phyloP scores from a whole-genome alignment of 106 monocot genomes.

The Apostasia shenzhenica region DNA sequence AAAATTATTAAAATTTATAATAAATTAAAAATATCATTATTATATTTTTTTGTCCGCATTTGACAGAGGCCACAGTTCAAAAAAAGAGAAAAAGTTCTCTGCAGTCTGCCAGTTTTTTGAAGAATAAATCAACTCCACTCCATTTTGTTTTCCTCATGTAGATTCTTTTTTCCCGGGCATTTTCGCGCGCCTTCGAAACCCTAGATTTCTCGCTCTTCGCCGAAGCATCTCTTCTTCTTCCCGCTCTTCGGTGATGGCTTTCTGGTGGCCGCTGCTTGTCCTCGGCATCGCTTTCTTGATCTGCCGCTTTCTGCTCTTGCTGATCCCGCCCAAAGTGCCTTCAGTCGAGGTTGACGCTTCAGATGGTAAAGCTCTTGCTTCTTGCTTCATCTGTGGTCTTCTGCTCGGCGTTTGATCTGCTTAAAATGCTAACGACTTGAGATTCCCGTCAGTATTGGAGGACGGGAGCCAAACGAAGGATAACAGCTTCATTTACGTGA shows the following conservation, averaged over 20 bases:
- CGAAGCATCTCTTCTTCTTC: background rate
- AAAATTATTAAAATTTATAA: too few relatives aligned
- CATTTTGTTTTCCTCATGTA: too few relatives aligned
- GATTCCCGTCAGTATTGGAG: constrained; percentile 41
- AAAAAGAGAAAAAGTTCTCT: too few relatives aligned
- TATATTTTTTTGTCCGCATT: too few relatives aligned
- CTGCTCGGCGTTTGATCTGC: background rate
- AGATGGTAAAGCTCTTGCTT: constrained; percentile 43
- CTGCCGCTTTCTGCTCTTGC: constrained; percentile 80
- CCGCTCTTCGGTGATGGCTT: constrained; percentile 44
- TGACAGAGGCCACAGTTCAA: too few relatives aligned
- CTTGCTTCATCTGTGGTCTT: background rate
- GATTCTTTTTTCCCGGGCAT: constrained; percentile 1
- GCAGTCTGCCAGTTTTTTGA: too few relatives aligned
- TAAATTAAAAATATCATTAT: too few relatives aligned
- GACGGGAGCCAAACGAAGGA: constrained; percentile 76
- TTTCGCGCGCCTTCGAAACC: background rate
- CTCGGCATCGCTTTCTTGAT: constrained; percentile 55
- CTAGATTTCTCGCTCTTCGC: background rate
- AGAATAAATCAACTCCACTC: too few relatives aligned
- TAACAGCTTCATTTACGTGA: constrained; percentile 96
- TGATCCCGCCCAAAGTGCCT: constrained; percentile 93
- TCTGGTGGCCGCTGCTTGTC: constrained; percentile 90
- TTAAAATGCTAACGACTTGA: constrained; percentile 5
- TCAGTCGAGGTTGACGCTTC: constrained; percentile 98